Evolutionary conservation across 2,329 filamentous ascomycete genomes (phyloP), one percentile per base, ranked within the genome.

Genomic region (Fusarium goolgardi): DNA sequence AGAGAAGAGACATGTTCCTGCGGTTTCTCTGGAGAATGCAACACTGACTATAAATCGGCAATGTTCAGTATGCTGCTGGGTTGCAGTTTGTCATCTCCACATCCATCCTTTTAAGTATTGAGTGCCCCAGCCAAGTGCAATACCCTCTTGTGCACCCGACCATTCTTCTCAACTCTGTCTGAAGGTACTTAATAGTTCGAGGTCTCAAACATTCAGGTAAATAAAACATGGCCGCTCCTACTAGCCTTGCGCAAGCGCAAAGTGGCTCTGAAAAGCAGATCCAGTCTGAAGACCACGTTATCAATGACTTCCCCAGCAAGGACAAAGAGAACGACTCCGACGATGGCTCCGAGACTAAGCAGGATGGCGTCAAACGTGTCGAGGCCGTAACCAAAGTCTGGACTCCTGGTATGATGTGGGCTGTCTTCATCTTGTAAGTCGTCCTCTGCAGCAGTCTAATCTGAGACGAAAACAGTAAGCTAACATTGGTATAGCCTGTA

Each of bases 301-400:
- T 62, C 41, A 51, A 35, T 11, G 49, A 67, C 23, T 23, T 58
- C 21, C 64, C 60, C 8, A 53, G 59, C 3, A 63, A 72, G 27
- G 43, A 57, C 12, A 62, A 71, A 23, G 59, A 65, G 10, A 63
- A 62, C 20, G 58, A 63, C 18, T 70, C 66, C 6, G 67, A 73
- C 41, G 63, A 70, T 23, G 63, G 59, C 25, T 76, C 74, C 13
- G 70, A 74, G 23, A 55, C 70, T 37, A 76, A 78, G 66, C 78
- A 81, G 57, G 75, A 77, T 15, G 81, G 81, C 67, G 79, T 82
- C 20, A 74, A 76, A 59, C 70, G 71, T 18, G 79, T 80, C 35
- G 76, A 80, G 56, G 81, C 80, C 9, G 71, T 81, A 59, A 82
- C 81, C 6, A 71, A 73, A 5, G 72, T 81, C 32, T 82, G 80